These are phyloP conservation scores for Ustilago shanxiensis DNA, from an alignment of 1,284 basidiomycete genomes.

Conservation along the genomic window DNA sequence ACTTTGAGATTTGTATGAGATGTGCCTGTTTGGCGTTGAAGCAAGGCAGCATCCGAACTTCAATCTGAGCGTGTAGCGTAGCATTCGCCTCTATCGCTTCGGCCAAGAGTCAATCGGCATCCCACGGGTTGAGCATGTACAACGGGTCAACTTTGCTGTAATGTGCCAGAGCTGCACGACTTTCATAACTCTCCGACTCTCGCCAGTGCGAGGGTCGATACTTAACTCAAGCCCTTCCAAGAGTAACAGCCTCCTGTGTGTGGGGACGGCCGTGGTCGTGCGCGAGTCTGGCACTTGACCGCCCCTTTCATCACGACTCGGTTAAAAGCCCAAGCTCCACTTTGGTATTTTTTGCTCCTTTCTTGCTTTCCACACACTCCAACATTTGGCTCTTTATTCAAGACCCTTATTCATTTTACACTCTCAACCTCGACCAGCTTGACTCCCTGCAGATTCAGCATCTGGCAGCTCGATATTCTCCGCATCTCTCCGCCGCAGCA, in stretches of 20 bases:
- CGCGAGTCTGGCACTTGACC: neutral
- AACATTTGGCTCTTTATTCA: neutral
- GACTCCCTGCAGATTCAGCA: no score
- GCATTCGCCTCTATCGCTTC: no score
- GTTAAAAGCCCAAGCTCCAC: constrained; percentile 19
- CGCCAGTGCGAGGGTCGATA: neutral
- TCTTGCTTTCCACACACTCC: constrained; percentile 20
- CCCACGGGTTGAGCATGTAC: no score
- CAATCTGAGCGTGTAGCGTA: no score
- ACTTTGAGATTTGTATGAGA: no score
- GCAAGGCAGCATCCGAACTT: no score
- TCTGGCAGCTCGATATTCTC: neutral
- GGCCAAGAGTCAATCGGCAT: no score
- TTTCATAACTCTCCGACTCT: neutral
- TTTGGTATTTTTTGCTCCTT: constrained; percentile 21
- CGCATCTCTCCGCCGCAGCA: constrained; percentile 22
- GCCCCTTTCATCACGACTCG: neutral
- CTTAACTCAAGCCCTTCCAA: no score
- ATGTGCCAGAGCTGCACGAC: neutral
- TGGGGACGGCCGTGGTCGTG: no score
- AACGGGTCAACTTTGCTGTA: neutral
- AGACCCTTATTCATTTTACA: constrained; percentile 10
- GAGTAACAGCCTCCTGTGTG: no score
- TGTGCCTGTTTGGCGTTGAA: no score
- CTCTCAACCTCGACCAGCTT: no score